These are phyloP conservation scores for Epichloe glyceriae DNA, from an alignment of 2,329 filamentous ascomycete genomes.

Conservation along the genomic window DNA sequence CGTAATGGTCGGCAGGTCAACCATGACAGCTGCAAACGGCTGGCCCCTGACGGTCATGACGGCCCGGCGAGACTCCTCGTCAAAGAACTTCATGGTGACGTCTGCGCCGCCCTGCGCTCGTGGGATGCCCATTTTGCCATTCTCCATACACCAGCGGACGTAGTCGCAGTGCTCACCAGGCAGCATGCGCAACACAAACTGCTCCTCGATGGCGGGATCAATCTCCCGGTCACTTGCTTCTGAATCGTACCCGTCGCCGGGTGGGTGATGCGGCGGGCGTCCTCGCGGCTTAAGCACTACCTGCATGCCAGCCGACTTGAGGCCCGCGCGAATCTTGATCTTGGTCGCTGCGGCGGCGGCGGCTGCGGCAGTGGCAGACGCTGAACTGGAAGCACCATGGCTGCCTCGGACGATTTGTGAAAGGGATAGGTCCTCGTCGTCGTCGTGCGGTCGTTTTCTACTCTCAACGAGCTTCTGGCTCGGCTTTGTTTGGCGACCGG, in stretches of 20 bases:
- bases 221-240: slow-evolving; percentile 82
- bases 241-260: slow-evolving; percentile 89
- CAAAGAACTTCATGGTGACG: slow-evolving; percentile 68
- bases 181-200: slow-evolving; percentile 79
- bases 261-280: slow-evolving; percentile 53
- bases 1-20: slow-evolving; percentile 76
- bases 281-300: slow-evolving; percentile 49
- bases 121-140: slow-evolving; percentile 61
- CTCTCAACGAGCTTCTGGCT: slow-evolving; percentile 42
- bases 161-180: slow-evolving; percentile 80
- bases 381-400: not conserved
- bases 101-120: slow-evolving; percentile 57
- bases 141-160: slow-evolving; percentile 59
- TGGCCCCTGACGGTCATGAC: slow-evolving; percentile 56
- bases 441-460: slow-evolving; percentile 48
- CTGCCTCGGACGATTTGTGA: slow-evolving; percentile 9
- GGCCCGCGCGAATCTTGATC: slow-evolving; percentile 36
- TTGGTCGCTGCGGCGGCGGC: slow-evolving; percentile 29
- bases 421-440: slow-evolving; percentile 34
- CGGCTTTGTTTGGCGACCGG: slow-evolving; percentile 45
- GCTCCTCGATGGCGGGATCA: slow-evolving; percentile 80
- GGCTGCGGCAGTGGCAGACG: slow-evolving; percentile 5
- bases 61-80: slow-evolving; percentile 59
- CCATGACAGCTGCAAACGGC: slow-evolving; percentile 63
- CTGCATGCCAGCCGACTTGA: slow-evolving; percentile 24